Conservation (phyloP, 1,284 basidiomycete genomes). For the Psilocybe mexicana region DNA sequence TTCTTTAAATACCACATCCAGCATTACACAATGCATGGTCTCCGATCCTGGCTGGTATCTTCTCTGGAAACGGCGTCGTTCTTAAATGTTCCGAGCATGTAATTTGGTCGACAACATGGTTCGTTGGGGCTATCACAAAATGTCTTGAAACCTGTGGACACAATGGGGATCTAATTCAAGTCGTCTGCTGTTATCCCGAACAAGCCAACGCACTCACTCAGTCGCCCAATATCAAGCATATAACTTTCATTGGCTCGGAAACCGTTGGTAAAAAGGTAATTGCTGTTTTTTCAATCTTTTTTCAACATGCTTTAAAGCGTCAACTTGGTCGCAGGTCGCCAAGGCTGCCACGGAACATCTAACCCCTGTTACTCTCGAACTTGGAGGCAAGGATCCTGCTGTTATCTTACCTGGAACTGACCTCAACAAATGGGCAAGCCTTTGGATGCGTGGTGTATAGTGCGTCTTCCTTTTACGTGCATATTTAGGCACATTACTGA, state of each 20-base stretch:
- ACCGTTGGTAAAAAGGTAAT: slow-evolving; percentile 79
- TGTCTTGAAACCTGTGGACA: slow-evolving; percentile 80
- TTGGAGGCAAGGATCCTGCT: slow-evolving; percentile 86
- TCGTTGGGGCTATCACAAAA: slow-evolving; percentile 72
- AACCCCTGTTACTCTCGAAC: slow-evolving; percentile 88
- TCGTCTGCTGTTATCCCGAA: slow-evolving; percentile 88
- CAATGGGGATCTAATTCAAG: slow-evolving; percentile 81
- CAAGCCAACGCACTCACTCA: slow-evolving; percentile 82
- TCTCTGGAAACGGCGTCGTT: slow-evolving; percentile 88
- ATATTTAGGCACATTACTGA: slow-evolving; percentile 6
- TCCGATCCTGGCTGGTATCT: slow-evolving; percentile 88
- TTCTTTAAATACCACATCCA: slow-evolving; percentile 28
- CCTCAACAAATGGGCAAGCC: slow-evolving; percentile 65
- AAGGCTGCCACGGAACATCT: slow-evolving; percentile 81
- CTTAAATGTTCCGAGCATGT: slow-evolving; percentile 94
- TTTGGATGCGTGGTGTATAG: slow-evolving; percentile 89
- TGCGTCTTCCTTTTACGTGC: slow-evolving; percentile 41
- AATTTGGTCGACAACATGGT: slow-evolving; percentile 86
- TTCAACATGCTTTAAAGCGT: neutral
- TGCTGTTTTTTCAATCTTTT: neutral
- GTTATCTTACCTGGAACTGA: slow-evolving; percentile 76
- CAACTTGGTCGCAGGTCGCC: slow-evolving; percentile 56
- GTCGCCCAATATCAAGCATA: slow-evolving; percentile 79
- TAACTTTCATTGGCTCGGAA: slow-evolving; percentile 93
- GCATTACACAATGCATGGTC: slow-evolving; percentile 93